phyloP scores from a whole-genome alignment of 129 eudicot species.

The Pulicaria dysenterica region DNA sequence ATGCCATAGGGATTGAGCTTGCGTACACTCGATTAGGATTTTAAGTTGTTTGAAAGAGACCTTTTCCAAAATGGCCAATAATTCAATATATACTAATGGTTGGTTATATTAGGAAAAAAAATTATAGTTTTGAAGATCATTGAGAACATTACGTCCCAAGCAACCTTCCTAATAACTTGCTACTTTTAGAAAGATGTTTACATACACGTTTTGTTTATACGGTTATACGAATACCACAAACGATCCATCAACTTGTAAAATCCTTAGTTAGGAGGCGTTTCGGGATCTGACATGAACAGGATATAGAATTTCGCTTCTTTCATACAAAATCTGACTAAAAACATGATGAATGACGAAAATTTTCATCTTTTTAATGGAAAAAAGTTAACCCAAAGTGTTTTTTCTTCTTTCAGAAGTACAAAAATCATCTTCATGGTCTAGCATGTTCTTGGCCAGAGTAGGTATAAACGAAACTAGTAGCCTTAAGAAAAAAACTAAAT shows the following conservation, averaged over 20 bases:
- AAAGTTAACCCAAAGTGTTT: no score
- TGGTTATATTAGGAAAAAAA: no score
- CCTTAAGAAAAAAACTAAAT: no score
- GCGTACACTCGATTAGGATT: constrained; percentile 32
- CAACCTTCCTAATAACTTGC: neutral
- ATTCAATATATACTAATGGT: constrained; percentile 12
- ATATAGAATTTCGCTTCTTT: neutral
- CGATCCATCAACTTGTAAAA: constrained; percentile 1
- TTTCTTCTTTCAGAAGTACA: no score
- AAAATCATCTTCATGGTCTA: neutral
- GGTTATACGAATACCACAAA: constrained; percentile 21
- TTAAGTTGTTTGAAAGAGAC: constrained; percentile 20
- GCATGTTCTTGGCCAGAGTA: neutral
- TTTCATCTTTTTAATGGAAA: no score
- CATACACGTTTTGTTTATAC: constrained; percentile 22
- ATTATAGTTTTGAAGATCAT: neutral
- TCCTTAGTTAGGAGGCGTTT: neutral
- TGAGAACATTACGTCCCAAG: constrained; percentile 9
- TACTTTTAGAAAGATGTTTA: constrained; percentile 19
- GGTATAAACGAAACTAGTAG: no score
- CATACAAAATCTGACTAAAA: no score
- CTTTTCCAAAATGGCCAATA: constrained; percentile 8
- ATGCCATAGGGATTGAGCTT: constrained; percentile 21
- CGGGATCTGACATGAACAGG: constrained; percentile 8
- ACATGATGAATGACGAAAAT: no score